These are phyloP conservation scores for Drechslerella coelobrocha DNA, from an alignment of 2,329 filamentous ascomycete genomes.

Conservation along the genomic window DNA sequence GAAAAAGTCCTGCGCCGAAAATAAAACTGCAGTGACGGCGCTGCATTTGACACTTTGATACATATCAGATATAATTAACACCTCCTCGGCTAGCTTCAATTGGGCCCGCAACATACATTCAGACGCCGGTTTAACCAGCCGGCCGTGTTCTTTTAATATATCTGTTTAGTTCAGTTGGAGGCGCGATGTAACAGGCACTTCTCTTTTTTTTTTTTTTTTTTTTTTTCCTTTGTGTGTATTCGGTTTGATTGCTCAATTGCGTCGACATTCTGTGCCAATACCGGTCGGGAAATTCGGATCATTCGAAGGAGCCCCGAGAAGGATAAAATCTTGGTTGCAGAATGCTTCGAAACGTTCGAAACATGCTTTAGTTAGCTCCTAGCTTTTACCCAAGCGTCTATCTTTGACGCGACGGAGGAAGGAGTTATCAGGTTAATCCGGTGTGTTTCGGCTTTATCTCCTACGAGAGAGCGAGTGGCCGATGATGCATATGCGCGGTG, in stretches of 20 bases:
- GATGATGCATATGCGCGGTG: too few species aligned
- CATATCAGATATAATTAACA: constrained; percentile 1
- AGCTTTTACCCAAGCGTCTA: constrained; percentile 29
- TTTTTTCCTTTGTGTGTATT: too few species aligned
- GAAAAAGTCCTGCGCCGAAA: constrained; percentile 29
- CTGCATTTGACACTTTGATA: constrained; percentile 1
- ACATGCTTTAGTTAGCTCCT: constrained; percentile 23
- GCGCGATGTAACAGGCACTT: too few species aligned
- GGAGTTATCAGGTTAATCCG: constrained; percentile 6
- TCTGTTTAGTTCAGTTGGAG: too few species aligned
- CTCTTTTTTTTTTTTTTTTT: too few species aligned
- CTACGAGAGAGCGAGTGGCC: too few species aligned
- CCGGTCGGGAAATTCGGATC: constrained; percentile 48
- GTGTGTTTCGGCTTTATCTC: constrained; percentile 4
- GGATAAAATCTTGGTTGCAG: constrained; percentile 25
- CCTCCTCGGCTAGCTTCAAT: neutral
- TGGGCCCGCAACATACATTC: neutral
- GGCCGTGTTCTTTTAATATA: too few species aligned
- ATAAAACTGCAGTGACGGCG: neutral
- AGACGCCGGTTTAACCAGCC: too few species aligned
- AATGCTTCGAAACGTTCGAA: constrained; percentile 49
- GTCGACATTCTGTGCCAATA: neutral
- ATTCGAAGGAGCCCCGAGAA: constrained; percentile 23
- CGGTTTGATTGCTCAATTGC: constrained; percentile 31
- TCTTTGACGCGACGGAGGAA: constrained; percentile 14